phyloP scores from a whole-genome alignment of 2,329 filamentous ascomycete genomes.

The Grosmannia huntii region DNA sequence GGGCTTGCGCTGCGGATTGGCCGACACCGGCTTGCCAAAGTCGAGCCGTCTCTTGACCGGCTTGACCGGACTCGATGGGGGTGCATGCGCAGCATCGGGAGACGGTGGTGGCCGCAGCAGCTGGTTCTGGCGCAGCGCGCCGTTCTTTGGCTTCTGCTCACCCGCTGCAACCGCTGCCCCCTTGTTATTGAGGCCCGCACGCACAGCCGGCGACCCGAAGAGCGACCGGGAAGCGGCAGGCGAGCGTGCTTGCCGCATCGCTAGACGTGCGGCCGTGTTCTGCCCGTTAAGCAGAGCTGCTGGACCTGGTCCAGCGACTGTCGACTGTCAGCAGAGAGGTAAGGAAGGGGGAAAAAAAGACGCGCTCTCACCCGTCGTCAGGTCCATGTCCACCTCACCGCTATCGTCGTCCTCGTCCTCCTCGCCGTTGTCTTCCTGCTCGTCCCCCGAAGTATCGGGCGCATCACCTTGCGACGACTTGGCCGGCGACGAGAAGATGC shows the following conservation, averaged over 20 bases:
- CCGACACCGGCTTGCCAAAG: conserved; percentile 25
- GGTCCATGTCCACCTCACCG: conserved; percentile 35
- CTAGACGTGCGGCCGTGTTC: conserved; percentile 31
- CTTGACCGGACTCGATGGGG: conserved; percentile 19
- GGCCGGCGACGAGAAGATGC: conserved; percentile 78
- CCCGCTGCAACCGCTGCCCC: conserved; percentile 12
- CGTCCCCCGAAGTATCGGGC: conserved; percentile 18
- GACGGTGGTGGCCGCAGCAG: conserved; percentile 41
- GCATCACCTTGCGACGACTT: conserved; percentile 27
- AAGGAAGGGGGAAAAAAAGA: not conserved
- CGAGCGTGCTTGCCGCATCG: conserved; percentile 38
- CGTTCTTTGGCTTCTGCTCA: not conserved
- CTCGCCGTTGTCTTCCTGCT: conserved; percentile 14
- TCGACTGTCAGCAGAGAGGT: not conserved
- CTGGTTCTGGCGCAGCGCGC: conserved; percentile 27
- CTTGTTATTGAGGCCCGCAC: conserved; percentile 1
- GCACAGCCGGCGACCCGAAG: conserved; percentile 46
- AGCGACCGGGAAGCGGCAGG: conserved; percentile 54
- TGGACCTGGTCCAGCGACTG: conserved; percentile 41
- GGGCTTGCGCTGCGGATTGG: conserved; percentile 13
- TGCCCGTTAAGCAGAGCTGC: conserved; percentile 38
- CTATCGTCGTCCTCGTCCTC: conserved; percentile 18
- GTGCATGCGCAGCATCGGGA: conserved; percentile 23
- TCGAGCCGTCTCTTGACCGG: conserved; percentile 42
- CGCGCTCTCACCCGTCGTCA: conserved; percentile 20